Evolutionary conservation across 257 asterid genomes (phyloP).

Genomic region (Lantana camara): DNA sequence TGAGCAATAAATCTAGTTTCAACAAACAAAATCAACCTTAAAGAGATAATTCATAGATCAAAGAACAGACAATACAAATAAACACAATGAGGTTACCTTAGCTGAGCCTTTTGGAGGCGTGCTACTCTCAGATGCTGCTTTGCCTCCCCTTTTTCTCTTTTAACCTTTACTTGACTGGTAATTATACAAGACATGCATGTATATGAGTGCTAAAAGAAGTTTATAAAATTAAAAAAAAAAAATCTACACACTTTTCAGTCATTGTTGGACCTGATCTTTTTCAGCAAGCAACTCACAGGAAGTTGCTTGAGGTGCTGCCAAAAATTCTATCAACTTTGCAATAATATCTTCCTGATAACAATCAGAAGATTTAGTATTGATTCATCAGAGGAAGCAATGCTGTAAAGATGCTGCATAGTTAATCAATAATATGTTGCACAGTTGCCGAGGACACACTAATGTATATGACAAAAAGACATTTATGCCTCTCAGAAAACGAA

Average conservation of each 20-base stretch:
- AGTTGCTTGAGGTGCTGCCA: constrained; percentile 85
- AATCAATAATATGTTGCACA: not conserved
- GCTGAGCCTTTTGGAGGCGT: constrained; percentile 60
- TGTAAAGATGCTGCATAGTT: constrained; percentile 16
- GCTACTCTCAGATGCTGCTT: constrained; percentile 52
- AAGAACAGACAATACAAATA: not conserved
- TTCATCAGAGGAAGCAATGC: not conserved
- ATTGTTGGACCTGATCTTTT: constrained; percentile 68
- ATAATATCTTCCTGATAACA: constrained; percentile 80
- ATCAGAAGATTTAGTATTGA: not conserved
- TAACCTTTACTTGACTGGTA: constrained; percentile 62
- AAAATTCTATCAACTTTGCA: constrained; percentile 71
- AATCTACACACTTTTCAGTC: not conserved
- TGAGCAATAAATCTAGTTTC: constrained; percentile 2
- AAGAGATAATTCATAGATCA: not conserved
- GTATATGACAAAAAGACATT: not conserved
- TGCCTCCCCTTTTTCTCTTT: constrained; percentile 75
- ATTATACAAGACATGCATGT: constrained; percentile 15
- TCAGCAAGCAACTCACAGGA: constrained; percentile 74
- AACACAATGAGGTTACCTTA: constrained; percentile 48
- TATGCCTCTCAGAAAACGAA: constrained; percentile 19
- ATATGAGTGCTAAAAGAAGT: not conserved
- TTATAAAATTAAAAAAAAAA: no score
- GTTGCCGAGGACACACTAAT: not conserved
- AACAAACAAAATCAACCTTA: constrained; percentile 16